Evolutionary conservation across 257 asterid genomes (phyloP).

Genomic region (Eucommia ulmoides): DNA sequence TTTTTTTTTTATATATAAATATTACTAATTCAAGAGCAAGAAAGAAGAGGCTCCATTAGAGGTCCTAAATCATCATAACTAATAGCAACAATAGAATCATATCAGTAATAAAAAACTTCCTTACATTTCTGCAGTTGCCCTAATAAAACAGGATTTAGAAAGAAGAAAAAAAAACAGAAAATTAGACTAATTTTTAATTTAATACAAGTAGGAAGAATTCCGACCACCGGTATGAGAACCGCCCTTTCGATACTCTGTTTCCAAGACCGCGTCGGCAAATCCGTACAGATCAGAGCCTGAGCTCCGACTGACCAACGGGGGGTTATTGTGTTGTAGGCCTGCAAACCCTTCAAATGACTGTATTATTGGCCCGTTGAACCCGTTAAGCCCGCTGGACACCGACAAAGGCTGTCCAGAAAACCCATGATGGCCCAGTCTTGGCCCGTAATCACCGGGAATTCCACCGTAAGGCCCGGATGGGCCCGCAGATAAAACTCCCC

Average conservation of each 20-base stretch:
- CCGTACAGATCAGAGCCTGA: constrained; percentile 51
- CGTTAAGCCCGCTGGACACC: background rate
- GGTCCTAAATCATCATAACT: background rate
- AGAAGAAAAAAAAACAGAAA: background rate
- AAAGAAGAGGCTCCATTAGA: background rate
- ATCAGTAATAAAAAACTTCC: background rate
- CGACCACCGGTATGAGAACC: constrained; percentile 22
- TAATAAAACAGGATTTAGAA: background rate
- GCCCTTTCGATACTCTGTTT: constrained; percentile 24
- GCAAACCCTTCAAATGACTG: constrained; percentile 25
- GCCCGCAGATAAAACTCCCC: constrained; percentile 18
- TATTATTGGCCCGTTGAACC: constrained; percentile 30
- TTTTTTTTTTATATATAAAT: too few relatives aligned
- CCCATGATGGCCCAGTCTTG: constrained; percentile 13
- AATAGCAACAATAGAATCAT: background rate
- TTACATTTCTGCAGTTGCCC: background rate
- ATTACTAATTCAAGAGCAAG: too few relatives aligned
- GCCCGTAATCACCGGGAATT: constrained; percentile 23
- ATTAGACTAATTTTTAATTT: constrained; percentile 1
- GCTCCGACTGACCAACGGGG: too few relatives aligned
- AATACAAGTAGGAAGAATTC: constrained; percentile 33
- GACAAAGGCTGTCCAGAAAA: constrained; percentile 16
- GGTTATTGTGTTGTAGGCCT: too few relatives aligned
- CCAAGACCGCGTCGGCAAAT: constrained; percentile 45
- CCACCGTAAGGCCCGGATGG: constrained; percentile 33